Evolutionary conservation across 1,284 basidiomycete species (phyloP), one percentile per base, ranked within the genome.

Genomic region (Apiotrichum siamense): DNA sequence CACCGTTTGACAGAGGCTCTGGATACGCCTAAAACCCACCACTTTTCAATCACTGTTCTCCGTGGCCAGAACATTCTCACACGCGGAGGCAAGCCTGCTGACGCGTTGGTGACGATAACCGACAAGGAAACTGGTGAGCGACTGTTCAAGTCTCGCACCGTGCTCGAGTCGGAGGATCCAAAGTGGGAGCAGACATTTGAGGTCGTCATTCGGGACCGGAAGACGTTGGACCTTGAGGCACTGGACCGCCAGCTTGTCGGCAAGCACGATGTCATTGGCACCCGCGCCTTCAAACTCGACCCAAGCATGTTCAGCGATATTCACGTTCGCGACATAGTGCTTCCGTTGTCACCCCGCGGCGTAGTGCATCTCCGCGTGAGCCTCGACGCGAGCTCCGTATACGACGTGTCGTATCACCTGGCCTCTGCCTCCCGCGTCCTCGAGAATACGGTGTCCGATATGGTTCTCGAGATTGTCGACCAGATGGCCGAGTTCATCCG

Each of bases 171-270:
- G 4, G 65, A 70, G 45, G 66, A 74, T 55, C 73, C 73, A 1
- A 59, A 60, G 44, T 74, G 71, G 70, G 67, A 72, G 43, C 65
- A 73, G 54, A 58, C 63, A 0, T 69, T 72, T 39, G 70, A 74
- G 40, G 44, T 71, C 23, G 58, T 62, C 2, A 60, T 72, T 18
- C 57, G 53, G 25, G 38, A 50, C 1, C 41, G 60, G 41, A 70
- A 66, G 36, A 47, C 49, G 9, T 60, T 73, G 32, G 73, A 74
- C 44, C 45, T 75, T 4, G 47, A 57, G 2, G 62, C 61, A 4
- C 70, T 55, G 40, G 69, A 73, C 52, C 67, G 72, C 32, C 60
- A 65, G 23, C 62, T 74, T 3, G 70, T 74, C 17, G 73, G 73
- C 45, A 71, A 71, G 43, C 72, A 75, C 51, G 69, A 73, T 26